A percentile compares a stretch with the other conserved stretches of the same genome.
phyloP scores from a whole-genome alignment of 148 eudicot genomes.

The Rhododendron simsii region DNA sequence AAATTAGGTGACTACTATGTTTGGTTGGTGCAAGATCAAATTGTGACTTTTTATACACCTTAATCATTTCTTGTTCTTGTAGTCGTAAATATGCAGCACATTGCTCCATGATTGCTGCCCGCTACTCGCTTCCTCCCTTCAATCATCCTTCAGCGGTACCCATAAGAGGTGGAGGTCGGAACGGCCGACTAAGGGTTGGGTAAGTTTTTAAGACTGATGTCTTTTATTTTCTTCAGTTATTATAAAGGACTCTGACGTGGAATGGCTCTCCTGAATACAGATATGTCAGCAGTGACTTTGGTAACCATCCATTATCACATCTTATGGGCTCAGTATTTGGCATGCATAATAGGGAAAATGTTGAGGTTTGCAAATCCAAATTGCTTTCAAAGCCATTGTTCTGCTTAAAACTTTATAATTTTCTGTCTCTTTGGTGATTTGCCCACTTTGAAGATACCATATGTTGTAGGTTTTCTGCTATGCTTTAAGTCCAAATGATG shows the following conservation, averaged over 20 bases:
- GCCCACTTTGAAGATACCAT: neutral
- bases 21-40: neutral
- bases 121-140: constrained; percentile 78
- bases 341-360: constrained; percentile 74
- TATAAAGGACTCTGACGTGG: neutral
- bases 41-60: neutral
- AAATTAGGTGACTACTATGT: constrained; percentile 56
- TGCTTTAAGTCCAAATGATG: constrained; percentile 93
- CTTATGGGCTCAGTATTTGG: constrained; percentile 99
- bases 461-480: constrained; percentile 80
- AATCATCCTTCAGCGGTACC: constrained; percentile 66
- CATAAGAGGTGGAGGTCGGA: constrained; percentile 62
- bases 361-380: constrained; percentile 55
- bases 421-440: neutral
- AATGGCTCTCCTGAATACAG: constrained; percentile 34
- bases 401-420: neutral
- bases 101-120: constrained; percentile 81
- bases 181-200: constrained; percentile 82
- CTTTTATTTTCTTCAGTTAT: neutral
- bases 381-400: neutral
- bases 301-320: constrained; percentile 95
- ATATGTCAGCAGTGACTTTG: constrained; percentile 99
- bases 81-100: constrained; percentile 93
- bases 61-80: constrained; percentile 12
- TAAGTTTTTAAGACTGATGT: constrained; percentile 21